Evolutionary conservation across 2,329 filamentous ascomycete genomes (phyloP).

Genomic region (Domatiomyces globalis): DNA sequence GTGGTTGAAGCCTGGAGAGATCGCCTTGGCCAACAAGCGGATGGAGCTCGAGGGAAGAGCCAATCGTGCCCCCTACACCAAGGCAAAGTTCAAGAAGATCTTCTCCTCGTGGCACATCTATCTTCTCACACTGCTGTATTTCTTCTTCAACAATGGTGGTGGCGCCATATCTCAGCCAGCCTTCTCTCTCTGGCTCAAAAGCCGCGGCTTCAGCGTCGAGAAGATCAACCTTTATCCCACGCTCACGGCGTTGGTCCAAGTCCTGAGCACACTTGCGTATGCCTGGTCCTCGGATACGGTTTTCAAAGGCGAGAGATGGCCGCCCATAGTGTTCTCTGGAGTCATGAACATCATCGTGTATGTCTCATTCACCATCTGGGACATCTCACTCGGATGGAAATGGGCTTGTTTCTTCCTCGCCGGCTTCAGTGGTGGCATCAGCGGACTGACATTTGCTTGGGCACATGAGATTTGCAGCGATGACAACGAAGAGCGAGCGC

Average conservation of each 20-base stretch:
- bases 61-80: slow-evolving; percentile 33
- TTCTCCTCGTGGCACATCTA: slow-evolving; percentile 54
- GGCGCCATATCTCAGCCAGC: slow-evolving; percentile 38
- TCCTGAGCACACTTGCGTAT: slow-evolving; percentile 47
- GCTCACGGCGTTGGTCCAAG: slow-evolving; percentile 40
- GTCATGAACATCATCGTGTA: slow-evolving; percentile 31
- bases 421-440: slow-evolving; percentile 34
- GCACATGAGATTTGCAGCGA: slow-evolving; percentile 39
- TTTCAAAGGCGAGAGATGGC: slow-evolving; percentile 47
- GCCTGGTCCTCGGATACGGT: slow-evolving; percentile 53
- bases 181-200: slow-evolving; percentile 37
- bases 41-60: slow-evolving; percentile 38
- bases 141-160: slow-evolving; percentile 49
- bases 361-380: slow-evolving; percentile 34
- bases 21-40: slow-evolving; percentile 33
- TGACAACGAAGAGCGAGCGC: slow-evolving; percentile 28
- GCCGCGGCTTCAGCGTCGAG: slow-evolving; percentile 33
- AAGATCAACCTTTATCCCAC: slow-evolving; percentile 44
- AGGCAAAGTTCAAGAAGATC: slow-evolving; percentile 44
- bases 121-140: slow-evolving; percentile 42
- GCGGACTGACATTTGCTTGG: slow-evolving; percentile 40
- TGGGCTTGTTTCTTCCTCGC: slow-evolving; percentile 49
- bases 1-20: slow-evolving; percentile 32
- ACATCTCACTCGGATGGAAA: slow-evolving; percentile 42
- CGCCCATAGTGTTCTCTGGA: slow-evolving; percentile 45